A percentile compares a stretch with the other conserved stretches of the same genome.
phyloP scores from a whole-genome alignment of 1,139 yeast genomes.

The Sugiyamaella sp. region DNA sequence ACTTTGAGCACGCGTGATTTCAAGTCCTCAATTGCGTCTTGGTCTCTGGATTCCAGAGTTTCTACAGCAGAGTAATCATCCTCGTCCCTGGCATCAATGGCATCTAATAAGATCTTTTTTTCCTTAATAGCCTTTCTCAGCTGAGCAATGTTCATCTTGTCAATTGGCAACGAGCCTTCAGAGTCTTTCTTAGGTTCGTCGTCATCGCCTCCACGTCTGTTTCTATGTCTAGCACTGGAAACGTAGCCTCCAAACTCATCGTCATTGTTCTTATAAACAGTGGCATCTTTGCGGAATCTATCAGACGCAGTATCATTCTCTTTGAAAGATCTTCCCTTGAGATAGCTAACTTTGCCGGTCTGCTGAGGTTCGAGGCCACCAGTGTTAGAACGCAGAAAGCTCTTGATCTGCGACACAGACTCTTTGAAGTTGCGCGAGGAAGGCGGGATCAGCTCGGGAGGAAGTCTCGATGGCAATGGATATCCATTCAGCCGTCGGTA shows the following conservation, averaged over 20 bases:
- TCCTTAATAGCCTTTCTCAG: slow-evolving; percentile 67
- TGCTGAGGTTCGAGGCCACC: slow-evolving; percentile 29
- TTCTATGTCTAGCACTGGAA: slow-evolving; percentile 66
- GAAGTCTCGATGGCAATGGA: slow-evolving; percentile 65
- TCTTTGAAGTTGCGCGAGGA: slow-evolving; percentile 63
- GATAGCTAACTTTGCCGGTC: slow-evolving; percentile 32
- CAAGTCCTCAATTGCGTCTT: slow-evolving; percentile 60
- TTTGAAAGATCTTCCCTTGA: slow-evolving; percentile 36
- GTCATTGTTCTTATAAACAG: slow-evolving; percentile 63
- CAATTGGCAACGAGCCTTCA: slow-evolving; percentile 5
- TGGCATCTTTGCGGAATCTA: slow-evolving; percentile 50
- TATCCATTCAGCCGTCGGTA: slow-evolving; percentile 81
- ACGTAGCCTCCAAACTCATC: slow-evolving; percentile 68
- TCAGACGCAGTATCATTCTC: slow-evolving; percentile 43
- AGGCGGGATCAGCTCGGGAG: slow-evolving; percentile 71
- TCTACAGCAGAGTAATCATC: slow-evolving; percentile 53
- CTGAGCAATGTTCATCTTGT: slow-evolving; percentile 46
- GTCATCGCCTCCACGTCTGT: slow-evolving; percentile 17
- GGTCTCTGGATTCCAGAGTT: slow-evolving; percentile 48
- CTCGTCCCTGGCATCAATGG: slow-evolving; percentile 70
- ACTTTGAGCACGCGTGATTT: slow-evolving; percentile 61
- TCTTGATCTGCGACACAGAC: slow-evolving; percentile 56
- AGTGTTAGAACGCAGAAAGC: slow-evolving; percentile 40
- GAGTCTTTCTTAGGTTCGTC: slow-evolving; percentile 5
- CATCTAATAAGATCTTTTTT: slow-evolving; percentile 68